These are phyloP conservation scores for Eutrema japonicum DNA, from an alignment of 345 rosid genomes.

Conservation along the genomic window DNA sequence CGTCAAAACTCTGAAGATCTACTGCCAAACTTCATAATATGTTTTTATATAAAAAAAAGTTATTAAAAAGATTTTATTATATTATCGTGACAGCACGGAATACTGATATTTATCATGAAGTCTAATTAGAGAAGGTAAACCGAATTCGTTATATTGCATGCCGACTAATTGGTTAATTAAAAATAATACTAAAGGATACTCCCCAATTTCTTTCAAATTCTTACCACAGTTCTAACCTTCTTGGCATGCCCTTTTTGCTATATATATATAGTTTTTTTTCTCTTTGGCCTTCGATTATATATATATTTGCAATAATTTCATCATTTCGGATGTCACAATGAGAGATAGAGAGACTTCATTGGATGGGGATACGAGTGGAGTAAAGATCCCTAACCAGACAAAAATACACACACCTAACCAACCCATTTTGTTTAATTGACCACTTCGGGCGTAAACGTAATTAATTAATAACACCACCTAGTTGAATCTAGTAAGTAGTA, in stretches of 20 bases:
- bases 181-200: not conserved
- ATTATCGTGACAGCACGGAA: too few relatives aligned
- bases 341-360: conserved; percentile 33
- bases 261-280: not conserved
- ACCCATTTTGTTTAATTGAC: conserved; percentile 33
- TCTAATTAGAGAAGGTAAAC: not conserved
- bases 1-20: too few relatives aligned
- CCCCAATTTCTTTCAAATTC: conserved; percentile 7
- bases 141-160: conserved; percentile 17
- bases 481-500: conserved; percentile 27
- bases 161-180: conserved; percentile 11
- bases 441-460: conserved; percentile 33
- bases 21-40: too few relatives aligned
- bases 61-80: too few relatives aligned
- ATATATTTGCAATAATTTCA: conserved; percentile 1
- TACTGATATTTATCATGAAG: too few relatives aligned
- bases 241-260: conserved; percentile 26
- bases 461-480: conserved; percentile 22
- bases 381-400: conserved; percentile 42
- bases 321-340: conserved; percentile 42
- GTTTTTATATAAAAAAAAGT: too few relatives aligned
- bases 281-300: conserved; percentile 18
- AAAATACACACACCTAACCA: conserved; percentile 38
- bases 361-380: conserved; percentile 44
- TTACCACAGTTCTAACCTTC: not conserved